Percentiles rank a stretch among this genome's conserved stretches.
Conservation (phyloP, 2,329 filamentous ascomycete genomes). For the Talaromyces funiculosus region DNA sequence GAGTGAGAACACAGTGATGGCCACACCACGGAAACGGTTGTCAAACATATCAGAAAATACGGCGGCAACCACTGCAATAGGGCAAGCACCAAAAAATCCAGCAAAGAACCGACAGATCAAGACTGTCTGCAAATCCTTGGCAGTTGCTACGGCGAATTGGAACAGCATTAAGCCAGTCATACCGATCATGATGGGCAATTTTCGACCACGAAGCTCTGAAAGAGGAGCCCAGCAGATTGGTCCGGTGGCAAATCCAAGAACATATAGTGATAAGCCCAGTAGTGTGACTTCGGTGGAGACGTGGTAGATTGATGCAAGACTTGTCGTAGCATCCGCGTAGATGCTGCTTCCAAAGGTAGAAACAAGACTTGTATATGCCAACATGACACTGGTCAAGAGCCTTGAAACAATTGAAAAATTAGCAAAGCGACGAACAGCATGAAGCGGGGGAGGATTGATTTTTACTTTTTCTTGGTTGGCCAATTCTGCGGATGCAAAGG, state of each 20-base stretch:
- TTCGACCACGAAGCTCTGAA: conserved; percentile 47
- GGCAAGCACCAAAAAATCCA: conserved; percentile 51
- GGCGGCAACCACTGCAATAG: conserved; percentile 49
- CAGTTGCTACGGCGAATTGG: conserved; percentile 44
- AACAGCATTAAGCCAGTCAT: conserved; percentile 50
- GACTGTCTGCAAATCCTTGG: conserved; percentile 50
- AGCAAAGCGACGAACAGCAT: conserved; percentile 2
- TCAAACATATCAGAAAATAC: conserved; percentile 55
- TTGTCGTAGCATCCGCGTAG: conserved; percentile 61
- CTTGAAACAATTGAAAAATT: conserved; percentile 15
- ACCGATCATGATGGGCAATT: conserved; percentile 45
- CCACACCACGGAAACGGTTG: conserved; percentile 40
- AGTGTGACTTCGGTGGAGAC: conserved; percentile 45
- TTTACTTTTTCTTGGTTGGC: conserved; percentile 72
- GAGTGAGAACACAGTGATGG: conserved; percentile 48
- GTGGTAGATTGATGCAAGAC: conserved; percentile 53
- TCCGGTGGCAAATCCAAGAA: conserved; percentile 46
- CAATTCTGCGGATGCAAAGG: conserved; percentile 85
- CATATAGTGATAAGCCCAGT: conserved; percentile 38
- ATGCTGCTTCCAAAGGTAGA: conserved; percentile 57
- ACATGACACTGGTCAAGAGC: conserved; percentile 24
- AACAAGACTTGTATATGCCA: conserved; percentile 48
- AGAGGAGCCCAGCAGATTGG: conserved; percentile 49
- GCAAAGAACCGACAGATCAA: conserved; percentile 50
- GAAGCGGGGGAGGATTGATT: conserved; percentile 24